Evolutionary conservation across 225 moss, liverwort and hornwort genomes (phyloP).

Genomic region (Ulota crispa): DNA sequence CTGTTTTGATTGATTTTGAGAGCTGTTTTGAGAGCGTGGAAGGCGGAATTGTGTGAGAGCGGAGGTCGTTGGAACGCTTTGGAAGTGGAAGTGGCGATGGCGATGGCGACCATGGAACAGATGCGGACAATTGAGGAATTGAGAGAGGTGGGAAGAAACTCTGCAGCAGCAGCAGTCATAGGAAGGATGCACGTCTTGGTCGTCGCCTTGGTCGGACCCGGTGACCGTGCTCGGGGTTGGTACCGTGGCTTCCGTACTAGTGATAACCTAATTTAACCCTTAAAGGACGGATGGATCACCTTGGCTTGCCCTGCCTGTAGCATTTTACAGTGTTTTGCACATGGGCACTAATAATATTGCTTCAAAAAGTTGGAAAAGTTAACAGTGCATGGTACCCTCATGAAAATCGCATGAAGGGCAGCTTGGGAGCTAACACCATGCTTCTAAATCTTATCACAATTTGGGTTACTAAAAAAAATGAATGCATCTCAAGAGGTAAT

Average conservation of each 20-base stretch:
- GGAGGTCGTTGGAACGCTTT: not conserved
- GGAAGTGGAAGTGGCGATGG: not conserved
- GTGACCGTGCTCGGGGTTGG: not conserved
- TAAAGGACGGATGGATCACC: no score
- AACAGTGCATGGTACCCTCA: no score
- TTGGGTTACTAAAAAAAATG: no score
- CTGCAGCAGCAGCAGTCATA: not conserved
- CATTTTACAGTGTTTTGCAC: no score
- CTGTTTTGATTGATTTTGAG: not conserved
- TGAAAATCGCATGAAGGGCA: no score
- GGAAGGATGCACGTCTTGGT: not conserved
- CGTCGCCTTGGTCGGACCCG: not conserved
- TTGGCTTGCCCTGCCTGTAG: no score
- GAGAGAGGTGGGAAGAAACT: not conserved
- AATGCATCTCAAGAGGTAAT: no score
- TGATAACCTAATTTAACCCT: not conserved
- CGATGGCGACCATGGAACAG: not conserved
- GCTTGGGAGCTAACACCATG: no score
- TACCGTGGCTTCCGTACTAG: not conserved
- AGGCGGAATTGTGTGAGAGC: not conserved
- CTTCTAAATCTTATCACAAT: no score
- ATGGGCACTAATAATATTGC: no score
- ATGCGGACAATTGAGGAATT: not conserved
- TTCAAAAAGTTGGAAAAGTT: no score
- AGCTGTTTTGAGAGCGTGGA: not conserved